Base-by-base conservation (phyloP, 148 eudicot genomes). In the Rhododendron ferrugineum region DNA sequence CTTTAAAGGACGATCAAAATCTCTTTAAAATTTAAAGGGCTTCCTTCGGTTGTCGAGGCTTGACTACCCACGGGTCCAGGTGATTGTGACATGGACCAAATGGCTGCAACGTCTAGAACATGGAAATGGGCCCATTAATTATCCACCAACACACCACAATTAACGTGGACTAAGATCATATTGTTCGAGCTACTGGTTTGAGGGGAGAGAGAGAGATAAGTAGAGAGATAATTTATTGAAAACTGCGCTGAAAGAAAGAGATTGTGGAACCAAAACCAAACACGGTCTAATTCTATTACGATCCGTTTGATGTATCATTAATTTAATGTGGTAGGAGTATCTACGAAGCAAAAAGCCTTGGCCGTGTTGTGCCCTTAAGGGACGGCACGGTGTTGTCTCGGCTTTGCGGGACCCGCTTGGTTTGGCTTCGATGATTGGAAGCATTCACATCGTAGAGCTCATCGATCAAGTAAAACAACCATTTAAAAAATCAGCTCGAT, bases 71-170 rank as follows among this genome's bases (percentile, higher is more conserved):
- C 1, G 6, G 18, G 74, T 68, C 6, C 46, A 7, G 54, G 23
- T 30, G 64, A 52, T 50, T 52, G 62, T 52, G 82, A 80, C n/a
- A 80, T 49, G 26, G 42, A 50, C 66, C 42, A 54, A 50, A 30
- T 18, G 50, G 74, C 13, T 4, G 15, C 56, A 62, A 60, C 11
- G 30, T 85, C 28, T 80, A 81, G 80, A 85, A 80, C 80, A 80
- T 85, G 84, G 84, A 42, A 50, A 62, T 80, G 84, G 84, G 70
- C 62, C 79, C 64, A 80, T 80, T 85, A 36, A 80, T 80, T 85
- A 36, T 28, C 37, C 73, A 36, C 14, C 68, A 62, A 7, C 26
- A 62, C 62, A 56, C 22, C 62, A 56, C 62, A 56, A 56, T 15
- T 56, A 60, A 54, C 60, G 60, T 54, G 22, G 60, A 54, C 22